A percentile compares a stretch with the other conserved stretches of the same genome.
phyloP scores from a whole-genome alignment of 2,329 filamentous ascomycete genomes.

The Colletotrichum sp. region DNA sequence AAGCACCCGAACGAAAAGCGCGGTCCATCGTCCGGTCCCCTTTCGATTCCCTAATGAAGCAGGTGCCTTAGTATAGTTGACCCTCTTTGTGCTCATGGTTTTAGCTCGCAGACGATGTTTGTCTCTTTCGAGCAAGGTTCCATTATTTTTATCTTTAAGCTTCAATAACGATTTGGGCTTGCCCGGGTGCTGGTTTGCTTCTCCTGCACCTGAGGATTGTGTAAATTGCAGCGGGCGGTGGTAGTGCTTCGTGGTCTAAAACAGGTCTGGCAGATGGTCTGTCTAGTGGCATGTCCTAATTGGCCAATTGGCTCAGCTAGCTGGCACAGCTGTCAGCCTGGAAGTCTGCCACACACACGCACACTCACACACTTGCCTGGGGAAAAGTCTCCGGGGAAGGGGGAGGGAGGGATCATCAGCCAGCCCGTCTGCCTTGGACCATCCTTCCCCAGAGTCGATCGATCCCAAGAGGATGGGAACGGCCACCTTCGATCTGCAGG shows the following conservation, averaged over 20 bases:
- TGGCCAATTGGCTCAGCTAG: background rate
- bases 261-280: background rate
- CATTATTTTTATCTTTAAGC: background rate
- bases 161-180: background rate
- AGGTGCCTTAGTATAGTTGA: background rate
- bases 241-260: background rate
- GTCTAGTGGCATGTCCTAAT: background rate
- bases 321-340: background rate
- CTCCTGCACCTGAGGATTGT: background rate
- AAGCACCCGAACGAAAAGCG: background rate
- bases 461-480: background rate
- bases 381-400: background rate
- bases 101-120: background rate
- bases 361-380: background rate
- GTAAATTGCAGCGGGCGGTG: background rate
- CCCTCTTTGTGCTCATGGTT: background rate
- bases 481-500: background rate
- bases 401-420: background rate
- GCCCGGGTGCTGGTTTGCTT: background rate
- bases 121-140: background rate
- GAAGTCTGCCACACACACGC: background rate
- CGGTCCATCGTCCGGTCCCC: background rate
- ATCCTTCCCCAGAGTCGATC: background rate
- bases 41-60: background rate
- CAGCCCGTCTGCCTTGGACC: background rate